Conservation (phyloP, 805 yeast species). For the Ascoidea rubescens region DNA sequence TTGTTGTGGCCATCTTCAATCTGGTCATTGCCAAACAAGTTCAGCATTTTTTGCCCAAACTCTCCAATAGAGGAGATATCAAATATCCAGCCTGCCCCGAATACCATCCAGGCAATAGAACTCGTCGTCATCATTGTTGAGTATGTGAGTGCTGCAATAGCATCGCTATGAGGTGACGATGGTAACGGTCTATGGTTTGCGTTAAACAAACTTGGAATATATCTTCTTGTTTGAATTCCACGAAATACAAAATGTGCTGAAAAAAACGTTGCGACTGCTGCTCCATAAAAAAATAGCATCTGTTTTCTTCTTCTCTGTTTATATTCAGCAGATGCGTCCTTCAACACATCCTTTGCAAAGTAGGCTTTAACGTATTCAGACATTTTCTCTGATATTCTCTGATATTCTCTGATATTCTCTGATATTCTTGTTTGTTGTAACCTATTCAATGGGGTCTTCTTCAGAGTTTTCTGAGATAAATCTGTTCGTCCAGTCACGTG, state of each 20-base stretch:
- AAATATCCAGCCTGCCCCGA: conserved; percentile 69
- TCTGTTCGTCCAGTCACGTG: neutral
- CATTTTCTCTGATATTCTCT: too few species aligned
- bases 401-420: conserved; percentile 4
- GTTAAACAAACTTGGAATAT: conserved; percentile 62
- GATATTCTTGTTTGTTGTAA: neutral
- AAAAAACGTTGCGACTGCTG: conserved; percentile 57
- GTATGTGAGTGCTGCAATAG: conserved; percentile 70
- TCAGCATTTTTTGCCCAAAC: conserved; percentile 56
- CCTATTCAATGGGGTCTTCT: neutral
- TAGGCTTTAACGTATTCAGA: neutral
- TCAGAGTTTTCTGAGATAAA: neutral
- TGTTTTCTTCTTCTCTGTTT: conserved; percentile 53
- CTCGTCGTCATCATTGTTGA: conserved; percentile 68
- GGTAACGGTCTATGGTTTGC: conserved; percentile 79
- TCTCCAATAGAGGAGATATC: conserved; percentile 60
- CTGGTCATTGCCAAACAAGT: conserved; percentile 53
- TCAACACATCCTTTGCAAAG: conserved; percentile 13
- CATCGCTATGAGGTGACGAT: conserved; percentile 71
- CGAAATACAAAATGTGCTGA: conserved; percentile 65
- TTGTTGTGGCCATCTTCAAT: conserved; percentile 22
- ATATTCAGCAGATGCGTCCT: conserved; percentile 25
- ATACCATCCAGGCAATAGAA: conserved; percentile 54
- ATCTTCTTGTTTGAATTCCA: conserved; percentile 61
- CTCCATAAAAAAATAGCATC: conserved; percentile 56